Evolutionary conservation across 1,284 basidiomycete species (phyloP), one percentile per base, ranked within the genome.

Genomic region (Singerocomus inundabilis): DNA sequence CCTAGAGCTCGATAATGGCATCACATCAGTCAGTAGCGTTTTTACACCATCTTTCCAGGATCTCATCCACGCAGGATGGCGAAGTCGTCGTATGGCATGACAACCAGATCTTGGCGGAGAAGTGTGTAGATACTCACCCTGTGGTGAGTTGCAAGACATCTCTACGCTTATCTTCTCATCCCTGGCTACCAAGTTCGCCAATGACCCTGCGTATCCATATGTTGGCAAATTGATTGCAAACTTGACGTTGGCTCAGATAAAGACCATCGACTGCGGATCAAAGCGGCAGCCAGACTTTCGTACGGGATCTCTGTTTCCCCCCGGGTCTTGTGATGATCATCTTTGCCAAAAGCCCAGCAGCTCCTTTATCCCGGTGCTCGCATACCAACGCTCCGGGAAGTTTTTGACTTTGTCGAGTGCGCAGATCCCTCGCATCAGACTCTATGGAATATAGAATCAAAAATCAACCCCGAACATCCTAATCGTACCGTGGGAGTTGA

Each of bases 21-120:
- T 90, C 47, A 87, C 88, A 3, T 81, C 80, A 71, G 84, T 80
- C 44, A 55, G 65, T 45, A 26, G 5, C 11, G n/a, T 30, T 33
- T 33, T 16, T 31, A 15, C 6, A 5, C 15, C 25, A 12, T 33
- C 29, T n/a, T n/a, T 21, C 28, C 10, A 11, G 16, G 8, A 29
- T 34, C 51, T 55, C 42, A 64, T 59, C 32, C 36, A 38, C 34
- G 32, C 37, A 87, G 82, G 88, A 91, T 62, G 85, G 84, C 12
- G 75, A 79, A 38, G 81, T 86, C 10, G 73, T 91, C 35, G 85
- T 91, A 4, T 91, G 86, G 85, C 88, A 91, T 60, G 88, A 91
- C 64, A 82, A 84, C 64, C 72, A 74, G 44, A 84, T 90, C 56
- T 66, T 70, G 2, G 56, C 77, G 3, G 71, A 72, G 33, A 91